Evolutionary conservation across 495 filamentous ascomycete species (phyloP), one percentile per base, ranked within the genome.

Genomic region (Geopyxis carbonaria): DNA sequence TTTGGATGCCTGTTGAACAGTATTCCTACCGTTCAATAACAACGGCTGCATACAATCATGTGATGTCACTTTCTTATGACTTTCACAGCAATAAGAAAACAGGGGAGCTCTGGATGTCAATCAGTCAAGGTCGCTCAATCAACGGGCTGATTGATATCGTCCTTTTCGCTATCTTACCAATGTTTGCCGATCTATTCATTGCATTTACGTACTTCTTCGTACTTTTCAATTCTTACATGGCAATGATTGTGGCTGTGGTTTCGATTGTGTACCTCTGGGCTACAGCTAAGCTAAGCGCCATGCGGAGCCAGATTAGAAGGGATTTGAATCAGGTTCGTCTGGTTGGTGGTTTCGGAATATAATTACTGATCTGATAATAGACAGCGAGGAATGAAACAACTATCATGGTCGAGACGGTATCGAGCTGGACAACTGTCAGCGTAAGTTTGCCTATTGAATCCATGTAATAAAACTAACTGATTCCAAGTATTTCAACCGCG

Each of bases 21-120:
- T 76, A 73, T 51, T 66, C 72, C 0, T 68, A 72, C 36, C 64
- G 66, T 36, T 61, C 64, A 21, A 61, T 83, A 20, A 72, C 68
- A 44, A 69, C 64, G 0, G 71, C 73, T 0, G 71, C 79, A 3
- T 85, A 80, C 51, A 69, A 73, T 30, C 78, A 86, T 45, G 64
- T 86, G 18, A 80, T 87, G 70, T 68, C 65, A 36, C 65, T 89
- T 18, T 83, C 77, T 0, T 76, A 74, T 43, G 80, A 87, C 48
- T 86, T 84, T 43, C 80, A 89, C 51, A 75, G 75, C 43, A 67
- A 67, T 36, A 84, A 83, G 59, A 70, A 69, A 39, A 75, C 72
- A 3, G 79, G 73, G 5, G 76, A 84, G 47, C 63, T 86, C 23
- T 71, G 70, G 44, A 65, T 72, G 46, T 70, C 78, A 2, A 69